Base-by-base conservation (phyloP, 2,329 filamentous ascomycete genomes). In the Fonsecaea nubica region DNA sequence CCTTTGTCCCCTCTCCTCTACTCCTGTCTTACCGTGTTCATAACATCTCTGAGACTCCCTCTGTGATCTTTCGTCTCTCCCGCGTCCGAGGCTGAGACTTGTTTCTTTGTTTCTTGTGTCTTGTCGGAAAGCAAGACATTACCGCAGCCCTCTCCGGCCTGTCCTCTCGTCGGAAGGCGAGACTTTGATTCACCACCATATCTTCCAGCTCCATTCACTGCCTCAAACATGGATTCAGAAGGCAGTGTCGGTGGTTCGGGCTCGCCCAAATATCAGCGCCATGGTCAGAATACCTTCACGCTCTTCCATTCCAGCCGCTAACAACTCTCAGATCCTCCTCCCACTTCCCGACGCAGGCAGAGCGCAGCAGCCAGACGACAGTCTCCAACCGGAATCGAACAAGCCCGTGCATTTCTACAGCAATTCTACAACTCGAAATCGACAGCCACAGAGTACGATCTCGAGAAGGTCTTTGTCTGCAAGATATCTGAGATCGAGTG, bases 211-310 rank as follows among this genome's bases (percentile, higher is more conserved):
- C 54, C 21, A 40, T 62, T 62, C 42, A 62, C 32, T 54, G 48
- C 54, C 58, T 62, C 58, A 40, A 62, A 54, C 42, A 62, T 62
- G 58, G 33, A 54, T 62, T 55, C 58, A 62, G 48, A 42, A 62
- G 45, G n/a, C 48, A 10, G 58, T 40, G 33, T 30, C 12, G 38
- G 30, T 18, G 32, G 58, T 38, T 62, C 18, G 48, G 48, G 58
- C 48, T 62, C 48, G 58, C 33, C 33, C 42, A 42, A 15, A 62
- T 62, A n/a, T 62, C 58, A 42, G 33, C 58, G n/a, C 10, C 18
- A 42, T 54, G 48, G 58, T 62, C 58, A 62, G 58, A 54, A 42
- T 54, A 62, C 33, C 35, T 55, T 45, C 48, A 53, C 58, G 7
- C n/a, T 42, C 33, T 54, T 54, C 58, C 30, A 55, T 30, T 53